Evolutionary conservation across 148 eudicot species (phyloP), one percentile per base, ranked within the genome.

Genomic region (Nepenthes gracilis): DNA sequence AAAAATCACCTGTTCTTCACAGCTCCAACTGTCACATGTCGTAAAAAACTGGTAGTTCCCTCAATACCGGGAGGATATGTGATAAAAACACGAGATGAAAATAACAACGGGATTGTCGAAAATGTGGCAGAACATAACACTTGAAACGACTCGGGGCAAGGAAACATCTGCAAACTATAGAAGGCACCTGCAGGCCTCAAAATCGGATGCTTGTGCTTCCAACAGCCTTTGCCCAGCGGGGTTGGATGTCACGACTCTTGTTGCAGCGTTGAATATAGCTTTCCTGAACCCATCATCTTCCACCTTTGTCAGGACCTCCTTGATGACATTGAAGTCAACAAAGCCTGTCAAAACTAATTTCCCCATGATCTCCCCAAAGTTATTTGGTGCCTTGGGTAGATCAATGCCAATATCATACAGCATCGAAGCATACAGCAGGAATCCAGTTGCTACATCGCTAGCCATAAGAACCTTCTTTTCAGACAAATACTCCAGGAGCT

Each of bases 341-440:
- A 59, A 78, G 40, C 85, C 87, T 4, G 74, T 73, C 76, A 84
- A 67, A 48, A 88, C 61, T 36, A 88, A 71, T 32, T 65, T 70
- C 53, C 90, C 96, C 56, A 86, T 55, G 51, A 92, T 75, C 80
- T 83, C 96, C 10, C 98, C 98, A 52, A 88, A 92, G 67, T 72
- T 78, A 12, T 71, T 77, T 2, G 98, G 98, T 15, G 98, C 96
- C 76, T 81, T 92, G 8, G 98, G 98, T 12, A 88, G 75, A 73
- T 92, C 98, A 35, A 92, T 79, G 48, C 76, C 96, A 7, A 88
- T 74, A 71, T 88, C 98, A 50, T 88, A 88, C 64, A 92, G 64
- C 75, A 74, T 66, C 1, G 85, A 67, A 6, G 82, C 85, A 58
- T 80, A 92, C 0, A 77, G 77, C 70, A 82, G 59, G 68, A 91